Evolutionary conservation across 75 land plant genomes (phyloP).

Genomic region (Ceratopteris richardii): DNA sequence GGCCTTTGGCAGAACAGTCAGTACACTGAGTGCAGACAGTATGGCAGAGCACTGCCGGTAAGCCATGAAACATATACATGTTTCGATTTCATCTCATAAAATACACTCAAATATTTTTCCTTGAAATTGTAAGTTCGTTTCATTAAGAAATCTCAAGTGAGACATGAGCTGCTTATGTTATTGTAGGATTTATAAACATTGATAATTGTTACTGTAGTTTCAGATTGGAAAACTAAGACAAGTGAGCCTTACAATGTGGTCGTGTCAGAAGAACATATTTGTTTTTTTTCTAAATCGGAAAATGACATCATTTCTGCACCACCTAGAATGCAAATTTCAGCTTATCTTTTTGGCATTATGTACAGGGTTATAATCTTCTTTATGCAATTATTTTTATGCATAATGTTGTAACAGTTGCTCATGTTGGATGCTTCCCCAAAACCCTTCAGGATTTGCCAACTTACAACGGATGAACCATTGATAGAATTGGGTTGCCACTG

Average conservation of each 20-base stretch:
- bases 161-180: too few species aligned
- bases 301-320: too few species aligned
- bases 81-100: background rate
- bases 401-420: too few species aligned
- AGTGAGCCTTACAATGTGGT: too few species aligned
- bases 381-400: too few species aligned
- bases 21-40: conserved; percentile 1
- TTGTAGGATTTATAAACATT: background rate
- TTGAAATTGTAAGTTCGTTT: background rate
- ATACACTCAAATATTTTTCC: background rate
- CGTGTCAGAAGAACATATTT: too few species aligned
- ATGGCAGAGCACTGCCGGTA: background rate
- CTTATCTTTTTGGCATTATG: too few species aligned
- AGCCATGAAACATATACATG: background rate
- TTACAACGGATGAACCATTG: conserved; percentile 62
- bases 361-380: too few species aligned
- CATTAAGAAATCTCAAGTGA: too few species aligned
- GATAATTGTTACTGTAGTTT: background rate
- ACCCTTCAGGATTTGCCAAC: conserved; percentile 70
- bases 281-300: too few species aligned
- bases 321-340: too few species aligned
- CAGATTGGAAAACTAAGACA: background rate
- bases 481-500: conserved; percentile 80
- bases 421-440: too few species aligned
- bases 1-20: background rate